Evolutionary conservation across 1,284 basidiomycete genomes (phyloP).

Genomic region (Cutaneotrichosporon spelunceum): DNA sequence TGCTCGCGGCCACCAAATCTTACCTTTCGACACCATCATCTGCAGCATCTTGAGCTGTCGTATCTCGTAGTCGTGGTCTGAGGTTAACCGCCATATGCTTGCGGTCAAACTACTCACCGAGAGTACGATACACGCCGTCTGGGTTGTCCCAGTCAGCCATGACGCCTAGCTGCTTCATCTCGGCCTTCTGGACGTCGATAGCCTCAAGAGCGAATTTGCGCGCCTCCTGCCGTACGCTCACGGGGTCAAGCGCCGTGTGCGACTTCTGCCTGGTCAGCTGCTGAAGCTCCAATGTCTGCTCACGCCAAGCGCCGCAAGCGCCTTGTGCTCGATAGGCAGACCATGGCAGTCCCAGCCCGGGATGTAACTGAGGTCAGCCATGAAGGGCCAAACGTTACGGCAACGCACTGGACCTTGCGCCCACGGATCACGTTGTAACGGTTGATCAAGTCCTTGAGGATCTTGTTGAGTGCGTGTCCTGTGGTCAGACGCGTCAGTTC

Average conservation of each 20-base stretch:
- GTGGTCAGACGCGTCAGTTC: background rate
- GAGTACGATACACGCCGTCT: slow-evolving; percentile 76
- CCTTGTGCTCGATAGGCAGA: slow-evolving; percentile 92
- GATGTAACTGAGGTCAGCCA: slow-evolving; percentile 63
- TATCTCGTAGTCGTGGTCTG: slow-evolving; percentile 83
- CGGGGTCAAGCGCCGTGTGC: slow-evolving; percentile 58
- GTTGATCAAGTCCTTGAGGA: slow-evolving; percentile 93
- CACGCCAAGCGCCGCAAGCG: slow-evolving; percentile 71
- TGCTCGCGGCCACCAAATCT: slow-evolving; percentile 5
- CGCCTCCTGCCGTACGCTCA: slow-evolving; percentile 69
- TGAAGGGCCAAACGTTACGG: background rate
- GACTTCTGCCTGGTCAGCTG: slow-evolving; percentile 30
- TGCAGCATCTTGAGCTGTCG: slow-evolving; percentile 84
- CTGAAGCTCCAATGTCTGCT: slow-evolving; percentile 27
- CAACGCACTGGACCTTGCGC: slow-evolving; percentile 70
- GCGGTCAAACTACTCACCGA: slow-evolving; percentile 58
- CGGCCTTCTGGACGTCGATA: slow-evolving; percentile 70
- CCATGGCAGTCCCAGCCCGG: slow-evolving; percentile 99
- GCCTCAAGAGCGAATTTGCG: slow-evolving; percentile 70
- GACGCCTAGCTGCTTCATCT: slow-evolving; percentile 79
- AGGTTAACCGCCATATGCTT: background rate
- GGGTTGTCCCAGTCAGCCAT: slow-evolving; percentile 85
- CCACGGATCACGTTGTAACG: slow-evolving; percentile 81
- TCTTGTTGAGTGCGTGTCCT: slow-evolving; percentile 97
- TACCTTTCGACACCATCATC: slow-evolving; percentile 80